Evolutionary conservation across 2,329 filamentous ascomycete genomes (phyloP), one percentile per base, ranked within the genome.

Genomic region (Verticillium klebahnii): DNA sequence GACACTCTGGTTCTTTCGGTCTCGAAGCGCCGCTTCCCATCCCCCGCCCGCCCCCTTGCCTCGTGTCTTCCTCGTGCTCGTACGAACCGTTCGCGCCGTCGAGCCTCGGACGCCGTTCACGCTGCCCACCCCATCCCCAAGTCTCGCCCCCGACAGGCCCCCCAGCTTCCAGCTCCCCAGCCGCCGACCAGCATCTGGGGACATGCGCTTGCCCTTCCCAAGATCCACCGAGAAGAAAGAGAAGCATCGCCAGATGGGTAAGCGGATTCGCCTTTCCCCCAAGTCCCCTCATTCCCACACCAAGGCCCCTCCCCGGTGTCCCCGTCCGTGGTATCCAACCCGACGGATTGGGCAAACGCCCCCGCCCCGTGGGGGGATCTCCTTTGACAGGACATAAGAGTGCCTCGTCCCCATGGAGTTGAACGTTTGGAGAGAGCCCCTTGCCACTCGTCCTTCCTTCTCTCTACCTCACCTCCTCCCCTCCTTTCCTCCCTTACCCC

Each of bases 351-450:
- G 45, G 45, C 61, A 60, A 50, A 62, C 54, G 55, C 34, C 60
- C 59, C 59, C 58, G 64, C 60, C 63, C 63, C 61, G 60, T 60
- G 64, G 64, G 63, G 63, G 60, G 39, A 45, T 31, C 40, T 19
- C 25, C 25, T 19, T 17, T 58, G 34, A 50, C 57, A 58, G 57
- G 25, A 61, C 64, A 63, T 65, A 65, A 65, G 64, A 65, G 59
- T 56, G 58, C 55, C 55, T 60, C 55, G 56, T 64, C 64, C 64
- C 64, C 64, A 59, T 57, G 64, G 61, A 57, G 60, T 59, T 57
- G 58, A 61, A 61, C 58, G 37, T 31, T 40, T 23, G 57, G 31
- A 50, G 61, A 63, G 50, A 61, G 57, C 60, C 56, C 56, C 59
- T 59, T 59, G 50, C 34, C 63, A 34, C 39, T 57, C 59, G 36